A percentile compares a stretch with the other conserved stretches of the same genome.
These are phyloP conservation scores for Triangularia setosa DNA, from an alignment of 2,329 filamentous ascomycete genomes.

Conservation along the genomic window DNA sequence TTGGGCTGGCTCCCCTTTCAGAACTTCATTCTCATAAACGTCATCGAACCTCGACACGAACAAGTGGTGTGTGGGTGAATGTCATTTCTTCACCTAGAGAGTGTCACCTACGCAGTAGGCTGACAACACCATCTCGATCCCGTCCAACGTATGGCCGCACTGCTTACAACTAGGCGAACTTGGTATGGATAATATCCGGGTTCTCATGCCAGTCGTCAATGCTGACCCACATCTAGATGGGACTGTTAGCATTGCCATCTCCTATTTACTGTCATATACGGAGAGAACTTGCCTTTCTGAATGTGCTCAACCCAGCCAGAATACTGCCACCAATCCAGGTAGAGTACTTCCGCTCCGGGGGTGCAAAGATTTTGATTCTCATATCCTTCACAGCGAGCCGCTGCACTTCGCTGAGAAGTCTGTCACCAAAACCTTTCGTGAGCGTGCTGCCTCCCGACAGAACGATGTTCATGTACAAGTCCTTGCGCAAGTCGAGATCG, in stretches of 20 bases:
- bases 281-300: conserved; percentile 73
- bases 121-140: neutral
- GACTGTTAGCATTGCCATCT: neutral
- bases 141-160: neutral
- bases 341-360: conserved; percentile 99
- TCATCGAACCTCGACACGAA: neutral
- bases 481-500: conserved; percentile 91
- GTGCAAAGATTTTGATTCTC: conserved; percentile 99
- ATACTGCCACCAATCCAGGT: conserved; percentile 99
- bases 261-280: neutral
- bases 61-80: neutral
- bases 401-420: conserved; percentile 87
- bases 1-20: neutral
- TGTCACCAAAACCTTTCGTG: conserved; percentile 94
- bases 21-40: neutral
- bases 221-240: conserved; percentile 91
- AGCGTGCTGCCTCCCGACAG: conserved; percentile 93
- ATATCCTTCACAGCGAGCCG: conserved; percentile 95
- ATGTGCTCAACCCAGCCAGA: conserved; percentile 91
- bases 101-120: neutral
- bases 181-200: conserved; percentile 96
- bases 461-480: conserved; percentile 93
- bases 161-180: conserved; percentile 69
- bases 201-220: conserved; percentile 99
- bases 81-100: neutral